These are phyloP conservation scores for Botrytis byssoidea DNA, from an alignment of 2,329 filamentous ascomycete genomes.

Conservation along the genomic window DNA sequence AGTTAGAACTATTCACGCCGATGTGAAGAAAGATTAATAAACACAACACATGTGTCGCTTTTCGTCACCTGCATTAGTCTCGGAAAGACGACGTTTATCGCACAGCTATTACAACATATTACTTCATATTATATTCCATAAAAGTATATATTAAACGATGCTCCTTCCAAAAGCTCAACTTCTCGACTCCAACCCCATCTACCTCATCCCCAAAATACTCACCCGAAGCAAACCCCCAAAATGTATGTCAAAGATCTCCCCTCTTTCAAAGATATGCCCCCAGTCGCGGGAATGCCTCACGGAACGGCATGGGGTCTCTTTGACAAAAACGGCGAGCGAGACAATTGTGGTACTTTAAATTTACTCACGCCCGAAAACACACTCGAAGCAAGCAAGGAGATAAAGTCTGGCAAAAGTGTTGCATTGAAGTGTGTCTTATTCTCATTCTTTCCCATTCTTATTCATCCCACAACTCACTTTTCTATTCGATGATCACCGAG, in stretches of 20 bases:
- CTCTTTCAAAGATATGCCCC: conserved; percentile 43
- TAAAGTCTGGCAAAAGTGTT: conserved; percentile 43
- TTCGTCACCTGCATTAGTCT: background rate
- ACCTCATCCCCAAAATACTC: background rate
- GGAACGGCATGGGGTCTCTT: conserved; percentile 46
- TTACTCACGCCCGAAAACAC: conserved; percentile 45
- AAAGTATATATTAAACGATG: background rate
- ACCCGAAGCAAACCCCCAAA: background rate
- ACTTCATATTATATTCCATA: background rate
- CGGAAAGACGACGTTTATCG: background rate
- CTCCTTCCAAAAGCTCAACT: background rate
- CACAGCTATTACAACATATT: background rate
- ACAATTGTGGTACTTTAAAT: conserved; percentile 47
- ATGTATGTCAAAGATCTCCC: conserved; percentile 8
- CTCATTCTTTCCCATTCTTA: background rate
- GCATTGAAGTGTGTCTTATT: conserved; percentile 25
- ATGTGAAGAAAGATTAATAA: background rate
- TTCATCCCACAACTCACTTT: background rate
- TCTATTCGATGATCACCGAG: background rate
- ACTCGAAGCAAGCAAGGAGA: conserved; percentile 43
- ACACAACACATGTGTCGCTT: background rate
- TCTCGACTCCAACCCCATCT: background rate
- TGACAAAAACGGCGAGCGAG: conserved; percentile 44
- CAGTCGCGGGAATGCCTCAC: conserved; percentile 44
- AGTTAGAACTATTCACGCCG: fast-evolving